Conservation (phyloP, 2,329 filamentous ascomycete genomes). For the Trichoderma polysporum region DNA sequence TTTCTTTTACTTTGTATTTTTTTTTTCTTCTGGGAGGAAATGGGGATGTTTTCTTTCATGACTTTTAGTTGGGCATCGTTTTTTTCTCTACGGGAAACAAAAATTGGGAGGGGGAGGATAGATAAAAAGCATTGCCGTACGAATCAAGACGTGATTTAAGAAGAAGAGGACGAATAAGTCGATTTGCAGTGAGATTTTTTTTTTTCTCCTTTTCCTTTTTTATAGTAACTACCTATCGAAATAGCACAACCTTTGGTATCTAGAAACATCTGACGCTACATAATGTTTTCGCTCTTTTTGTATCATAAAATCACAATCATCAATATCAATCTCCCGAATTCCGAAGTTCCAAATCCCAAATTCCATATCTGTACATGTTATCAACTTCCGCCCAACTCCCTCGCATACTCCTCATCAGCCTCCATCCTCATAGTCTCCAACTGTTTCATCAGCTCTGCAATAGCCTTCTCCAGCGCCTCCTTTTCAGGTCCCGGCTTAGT, state of each 20-base stretch:
- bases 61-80: not conserved
- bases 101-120: not conserved
- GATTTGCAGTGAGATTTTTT: not conserved
- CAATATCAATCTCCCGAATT: not conserved
- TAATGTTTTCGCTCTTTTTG: not conserved
- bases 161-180: not conserved
- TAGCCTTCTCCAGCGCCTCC: slow-evolving; percentile 34
- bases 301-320: no score
- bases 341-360: not conserved
- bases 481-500: slow-evolving; percentile 27
- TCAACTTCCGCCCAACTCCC: slow-evolving; percentile 33
- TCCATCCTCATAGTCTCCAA: slow-evolving; percentile 43
- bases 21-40: not conserved
- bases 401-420: slow-evolving; percentile 49
- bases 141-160: not conserved
- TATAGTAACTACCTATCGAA: not conserved
- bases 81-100: not conserved
- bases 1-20: not conserved
- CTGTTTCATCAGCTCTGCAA: slow-evolving; percentile 40
- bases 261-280: not conserved
- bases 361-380: not conserved
- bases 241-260: slow-evolving; percentile 3
- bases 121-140: not conserved
- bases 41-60: not conserved
- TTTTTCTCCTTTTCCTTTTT: not conserved